These are phyloP conservation scores for Colletotrichum melonis DNA, from an alignment of 2,329 filamentous ascomycete genomes.

Conservation along the genomic window DNA sequence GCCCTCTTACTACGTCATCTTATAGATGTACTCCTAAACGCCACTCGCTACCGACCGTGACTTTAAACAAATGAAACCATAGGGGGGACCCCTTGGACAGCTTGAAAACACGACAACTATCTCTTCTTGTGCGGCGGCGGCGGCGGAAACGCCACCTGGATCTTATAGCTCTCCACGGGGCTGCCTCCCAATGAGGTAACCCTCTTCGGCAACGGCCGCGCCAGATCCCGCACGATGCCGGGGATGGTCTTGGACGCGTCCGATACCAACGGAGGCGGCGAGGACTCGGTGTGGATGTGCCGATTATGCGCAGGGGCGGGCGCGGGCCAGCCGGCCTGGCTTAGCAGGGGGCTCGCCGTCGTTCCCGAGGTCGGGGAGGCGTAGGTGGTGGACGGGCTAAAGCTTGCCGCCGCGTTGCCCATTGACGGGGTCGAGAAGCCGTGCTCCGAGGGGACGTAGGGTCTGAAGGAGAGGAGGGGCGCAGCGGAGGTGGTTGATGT, in stretches of 20 bases:
- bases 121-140: slow-evolving; percentile 46
- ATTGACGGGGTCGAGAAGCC: slow-evolving; percentile 37
- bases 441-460: slow-evolving; percentile 46
- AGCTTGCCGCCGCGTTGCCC: slow-evolving; percentile 12
- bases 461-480: slow-evolving; percentile 46
- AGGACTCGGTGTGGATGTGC: background rate
- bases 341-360: slow-evolving; percentile 36
- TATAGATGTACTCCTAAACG: background rate
- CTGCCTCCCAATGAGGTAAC: slow-evolving; percentile 38
- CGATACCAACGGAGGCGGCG: background rate
- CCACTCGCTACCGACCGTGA: background rate
- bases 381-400: slow-evolving; percentile 24
- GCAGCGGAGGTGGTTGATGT: slow-evolving; percentile 47
- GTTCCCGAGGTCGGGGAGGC: slow-evolving; percentile 24
- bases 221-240: slow-evolving; percentile 4
- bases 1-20: background rate
- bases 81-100: background rate
- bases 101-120: background rate
- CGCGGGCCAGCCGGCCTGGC: slow-evolving; percentile 31
- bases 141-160: slow-evolving; percentile 53
- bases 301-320: slow-evolving; percentile 12
- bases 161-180: slow-evolving; percentile 49
- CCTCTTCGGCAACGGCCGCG: slow-evolving; percentile 27
- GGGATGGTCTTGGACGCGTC: slow-evolving; percentile 10
- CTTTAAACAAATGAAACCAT: too few species aligned